Evolutionary conservation across 257 asterid genomes (phyloP), one percentile per base, ranked within the genome.

Genomic region (Gynochthodes officinalis): DNA sequence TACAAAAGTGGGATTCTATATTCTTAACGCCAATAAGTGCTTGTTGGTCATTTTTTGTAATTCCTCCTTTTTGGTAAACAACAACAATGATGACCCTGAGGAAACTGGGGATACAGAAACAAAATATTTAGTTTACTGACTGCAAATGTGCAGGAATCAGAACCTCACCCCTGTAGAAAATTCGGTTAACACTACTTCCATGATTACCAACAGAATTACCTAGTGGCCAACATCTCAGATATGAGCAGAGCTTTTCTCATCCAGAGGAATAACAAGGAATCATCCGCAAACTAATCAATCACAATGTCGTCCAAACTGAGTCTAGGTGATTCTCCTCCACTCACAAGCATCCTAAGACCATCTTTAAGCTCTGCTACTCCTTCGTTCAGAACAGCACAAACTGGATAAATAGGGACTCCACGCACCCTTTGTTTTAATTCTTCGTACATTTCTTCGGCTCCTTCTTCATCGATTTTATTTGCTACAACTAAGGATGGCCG

Each of bases 311-410:
- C 90, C 78, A 88, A 50, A 35, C 79, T 79, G 14, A 91, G 70
- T 39, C 74, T 60, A 23, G 71, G 53, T 14, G 79, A 58, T 59
- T 86, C 89, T 58, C 80, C 84, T 59, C 84, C 91, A 12, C 75
- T 83, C 63, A 92, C 91, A 78, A 95, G 96, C 88, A 65, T 80
- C 83, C 84, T 90, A 40, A 90, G 79, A 75, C 89, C 95, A 74
- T 79, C 89, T 81, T 82, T 95, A 39, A 95, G 78, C 83, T 88
- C 93, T 1, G 77, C n/a, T 69, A 89, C 76, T 12, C 98, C 99
- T 83, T 94, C 96, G 77, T 76, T 97, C 66, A 92, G 74, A 75
- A 90, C 96, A 68, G 99, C 99, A 77, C 98, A 88, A 30, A 90
- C 95, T n/a, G 98, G 92, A 57, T 84, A 92, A 13, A 92, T 80